phyloP scores from a whole-genome alignment of 2,329 filamentous ascomycete genomes.

The Endothia cerciana region DNA sequence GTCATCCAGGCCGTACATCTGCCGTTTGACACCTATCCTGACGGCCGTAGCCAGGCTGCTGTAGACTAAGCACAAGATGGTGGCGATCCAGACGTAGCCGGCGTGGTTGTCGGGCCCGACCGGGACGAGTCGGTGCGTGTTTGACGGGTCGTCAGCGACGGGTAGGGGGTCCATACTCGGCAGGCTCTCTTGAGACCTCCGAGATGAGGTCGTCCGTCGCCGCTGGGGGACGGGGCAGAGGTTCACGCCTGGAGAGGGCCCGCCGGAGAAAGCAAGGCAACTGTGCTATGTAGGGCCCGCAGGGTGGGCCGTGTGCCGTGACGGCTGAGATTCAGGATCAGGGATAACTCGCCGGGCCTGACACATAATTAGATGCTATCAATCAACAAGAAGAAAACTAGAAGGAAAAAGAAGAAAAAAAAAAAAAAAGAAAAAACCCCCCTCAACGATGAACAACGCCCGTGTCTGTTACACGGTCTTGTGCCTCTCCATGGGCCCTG shows the following conservation, averaged over 20 bases:
- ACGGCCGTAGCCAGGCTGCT: slow-evolving; percentile 8
- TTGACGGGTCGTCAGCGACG: not conserved
- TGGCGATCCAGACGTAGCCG: slow-evolving; percentile 21
- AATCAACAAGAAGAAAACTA: not conserved
- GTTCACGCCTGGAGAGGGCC: too few relatives aligned
- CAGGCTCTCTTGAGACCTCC: too few relatives aligned
- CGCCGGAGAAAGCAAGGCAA: too few relatives aligned
- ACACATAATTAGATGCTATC: not conserved
- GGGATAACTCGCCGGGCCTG: too few relatives aligned
- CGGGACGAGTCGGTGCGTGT: slow-evolving; percentile 7
- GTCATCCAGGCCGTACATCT: slow-evolving; percentile 17
- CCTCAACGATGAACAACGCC: too few relatives aligned
- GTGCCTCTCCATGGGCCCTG: too few relatives aligned
- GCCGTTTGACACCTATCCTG: slow-evolving; percentile 12
- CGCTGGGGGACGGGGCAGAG: not conserved
- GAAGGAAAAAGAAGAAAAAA: not conserved
- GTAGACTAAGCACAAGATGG: slow-evolving; percentile 15
- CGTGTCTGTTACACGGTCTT: too few relatives aligned
- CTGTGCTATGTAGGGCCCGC: not conserved
- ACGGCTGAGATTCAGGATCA: not conserved
- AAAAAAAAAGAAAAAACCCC: not conserved
- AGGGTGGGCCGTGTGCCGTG: not conserved
- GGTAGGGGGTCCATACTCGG: slow-evolving; percentile 1
- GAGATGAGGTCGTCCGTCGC: too few relatives aligned
- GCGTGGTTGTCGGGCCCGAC: slow-evolving; percentile 12